phyloP scores from a whole-genome alignment of 192 early-diverging fungal genomes.

The Coemansia sp. region DNA sequence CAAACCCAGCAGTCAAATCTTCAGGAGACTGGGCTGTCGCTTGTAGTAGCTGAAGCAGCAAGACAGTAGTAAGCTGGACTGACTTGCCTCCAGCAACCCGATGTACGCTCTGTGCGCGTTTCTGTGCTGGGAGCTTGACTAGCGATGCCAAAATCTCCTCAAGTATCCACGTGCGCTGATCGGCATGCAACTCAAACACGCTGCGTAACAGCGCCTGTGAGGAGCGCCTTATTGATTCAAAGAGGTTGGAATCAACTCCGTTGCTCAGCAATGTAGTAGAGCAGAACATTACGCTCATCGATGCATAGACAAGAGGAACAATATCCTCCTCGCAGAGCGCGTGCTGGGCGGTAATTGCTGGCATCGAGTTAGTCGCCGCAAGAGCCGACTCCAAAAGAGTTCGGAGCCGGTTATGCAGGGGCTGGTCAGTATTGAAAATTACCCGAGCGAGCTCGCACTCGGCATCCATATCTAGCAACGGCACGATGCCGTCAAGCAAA shows the following conservation, averaged over 20 bases:
- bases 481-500: slow-evolving; percentile 37
- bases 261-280: slow-evolving; percentile 24
- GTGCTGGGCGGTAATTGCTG: slow-evolving; percentile 20
- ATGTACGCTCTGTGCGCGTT: slow-evolving; percentile 57
- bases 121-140: slow-evolving; percentile 64
- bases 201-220: slow-evolving; percentile 38
- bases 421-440: neutral
- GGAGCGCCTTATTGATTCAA: slow-evolving; percentile 46
- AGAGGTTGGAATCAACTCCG: slow-evolving; percentile 21
- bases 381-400: slow-evolving; percentile 29
- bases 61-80: slow-evolving; percentile 69
- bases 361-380: slow-evolving; percentile 12
- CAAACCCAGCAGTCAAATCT: slow-evolving; percentile 39
- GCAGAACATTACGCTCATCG: slow-evolving; percentile 44
- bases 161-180: slow-evolving; percentile 77
- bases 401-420: slow-evolving; percentile 16
- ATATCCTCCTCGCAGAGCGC: slow-evolving; percentile 38
- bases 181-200: slow-evolving; percentile 34
- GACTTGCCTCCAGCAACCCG: slow-evolving; percentile 63
- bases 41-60: slow-evolving; percentile 71
- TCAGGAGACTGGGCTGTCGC: slow-evolving; percentile 37
- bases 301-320: slow-evolving; percentile 44
- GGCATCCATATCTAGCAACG: slow-evolving; percentile 26
- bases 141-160: slow-evolving; percentile 82
- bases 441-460: slow-evolving; percentile 17